A percentile compares a stretch with the other conserved stretches of the same genome.
These are phyloP conservation scores for Phaffia tasmanica DNA, from an alignment of 768 basidiomycete species.

Conservation along the genomic window DNA sequence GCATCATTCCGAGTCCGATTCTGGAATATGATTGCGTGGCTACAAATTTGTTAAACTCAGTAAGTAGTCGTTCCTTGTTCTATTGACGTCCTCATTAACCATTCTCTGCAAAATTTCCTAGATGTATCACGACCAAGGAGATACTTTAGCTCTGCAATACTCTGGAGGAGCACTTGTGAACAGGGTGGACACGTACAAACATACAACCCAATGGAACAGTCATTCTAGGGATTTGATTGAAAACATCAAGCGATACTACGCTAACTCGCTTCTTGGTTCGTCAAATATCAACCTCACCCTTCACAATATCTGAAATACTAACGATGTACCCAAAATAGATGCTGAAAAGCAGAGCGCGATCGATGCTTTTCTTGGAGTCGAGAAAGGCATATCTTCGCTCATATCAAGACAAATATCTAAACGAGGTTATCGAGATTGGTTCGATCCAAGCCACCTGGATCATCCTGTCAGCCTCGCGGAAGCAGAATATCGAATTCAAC, in stretches of 20 bases:
- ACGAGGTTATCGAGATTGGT: slow-evolving; percentile 78
- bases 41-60: slow-evolving; percentile 85
- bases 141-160: slow-evolving; percentile 79
- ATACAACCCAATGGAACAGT: slow-evolving; percentile 94
- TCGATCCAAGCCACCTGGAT: slow-evolving; percentile 45
- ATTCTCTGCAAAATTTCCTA: background rate
- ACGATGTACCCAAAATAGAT: slow-evolving; percentile 44
- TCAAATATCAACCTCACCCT: background rate
- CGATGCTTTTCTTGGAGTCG: slow-evolving; percentile 83
- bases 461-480: slow-evolving; percentile 45
- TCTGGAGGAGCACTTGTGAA: slow-evolving; percentile 94
- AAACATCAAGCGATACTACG: slow-evolving; percentile 73
- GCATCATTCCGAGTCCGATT: slow-evolving; percentile 72
- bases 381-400: slow-evolving; percentile 5
- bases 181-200: slow-evolving; percentile 85
- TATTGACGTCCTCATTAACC: background rate
- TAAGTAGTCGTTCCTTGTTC: slow-evolving; percentile 8
- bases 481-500: slow-evolving; percentile 38
- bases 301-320: background rate
- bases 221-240: slow-evolving; percentile 76
- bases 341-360: slow-evolving; percentile 96
- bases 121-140: slow-evolving; percentile 91
- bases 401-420: slow-evolving; percentile 42
- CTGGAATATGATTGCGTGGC: slow-evolving; percentile 87
- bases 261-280: slow-evolving; percentile 77